Conservation (phyloP, 441 rosid genomes). For the Capsella rubella region DNA sequence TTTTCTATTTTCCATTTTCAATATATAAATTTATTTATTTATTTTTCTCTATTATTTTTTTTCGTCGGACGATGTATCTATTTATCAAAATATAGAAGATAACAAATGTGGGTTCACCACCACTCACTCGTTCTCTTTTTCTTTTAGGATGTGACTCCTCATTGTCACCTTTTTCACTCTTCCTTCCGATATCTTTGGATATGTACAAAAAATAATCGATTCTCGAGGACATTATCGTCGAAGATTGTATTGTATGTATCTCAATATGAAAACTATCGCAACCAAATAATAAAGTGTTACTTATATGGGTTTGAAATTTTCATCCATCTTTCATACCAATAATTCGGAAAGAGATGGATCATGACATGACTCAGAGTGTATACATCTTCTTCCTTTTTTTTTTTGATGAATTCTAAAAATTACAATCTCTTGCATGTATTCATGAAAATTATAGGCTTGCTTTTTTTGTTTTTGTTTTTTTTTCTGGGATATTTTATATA, state of each 20-base stretch:
- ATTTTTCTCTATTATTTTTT: neutral
- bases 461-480: neutral
- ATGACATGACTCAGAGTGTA: neutral
- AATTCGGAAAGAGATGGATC: slow-evolving; percentile 13
- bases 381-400: too few species aligned
- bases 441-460: neutral
- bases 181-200: slow-evolving; percentile 45
- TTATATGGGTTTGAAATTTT: slow-evolving; percentile 21
- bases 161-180: slow-evolving; percentile 29
- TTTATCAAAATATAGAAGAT: slow-evolving; percentile 15
- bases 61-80: neutral
- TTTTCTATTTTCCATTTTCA: neutral
- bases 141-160: slow-evolving; percentile 39
- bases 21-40: neutral
- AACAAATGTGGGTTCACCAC: slow-evolving; percentile 31
- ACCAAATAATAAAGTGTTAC: neutral
- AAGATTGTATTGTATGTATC: neutral
- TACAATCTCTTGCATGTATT: neutral
- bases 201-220: slow-evolving; percentile 18
- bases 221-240: slow-evolving; percentile 1
- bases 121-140: slow-evolving; percentile 25
- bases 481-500: slow-evolving; percentile 4
- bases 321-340: slow-evolving; percentile 20
- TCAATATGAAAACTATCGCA: slow-evolving; percentile 4
- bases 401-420: neutral